Percentiles rank a stretch among this genome's conserved stretches.
Evolutionary conservation across 2,329 filamentous ascomycete species (phyloP).

Genomic region (Fusarium mangiferae): DNA sequence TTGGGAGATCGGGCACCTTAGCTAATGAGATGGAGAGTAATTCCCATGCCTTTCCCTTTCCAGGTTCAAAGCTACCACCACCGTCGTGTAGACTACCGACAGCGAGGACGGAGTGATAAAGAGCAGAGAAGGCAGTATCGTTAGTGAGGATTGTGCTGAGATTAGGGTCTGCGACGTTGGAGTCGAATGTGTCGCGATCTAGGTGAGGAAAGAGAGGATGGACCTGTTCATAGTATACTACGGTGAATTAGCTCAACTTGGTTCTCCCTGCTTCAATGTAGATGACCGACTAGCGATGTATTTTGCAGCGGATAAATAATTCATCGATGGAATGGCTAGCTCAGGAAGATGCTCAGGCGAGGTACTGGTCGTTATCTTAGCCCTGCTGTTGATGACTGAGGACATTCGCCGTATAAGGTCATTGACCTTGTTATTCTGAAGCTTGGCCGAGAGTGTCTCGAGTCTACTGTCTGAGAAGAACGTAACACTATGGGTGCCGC

Average conservation of each 20-base stretch:
- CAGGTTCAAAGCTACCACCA: slow-evolving; percentile 34
- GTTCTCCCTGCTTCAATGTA: rapidly evolving
- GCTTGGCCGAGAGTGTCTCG: slow-evolving; percentile 29
- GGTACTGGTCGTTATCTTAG: slow-evolving; percentile 26
- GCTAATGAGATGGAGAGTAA: slow-evolving; percentile 30
- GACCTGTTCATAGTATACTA: slow-evolving; percentile 37
- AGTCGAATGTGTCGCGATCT: slow-evolving; percentile 17
- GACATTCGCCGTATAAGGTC: slow-evolving; percentile 38
- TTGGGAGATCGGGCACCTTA: slow-evolving; percentile 8
- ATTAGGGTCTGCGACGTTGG: background rate
- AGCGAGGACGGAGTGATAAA: slow-evolving; percentile 34
- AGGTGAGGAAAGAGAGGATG: slow-evolving; percentile 36
- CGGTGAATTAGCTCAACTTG: rapidly evolving
- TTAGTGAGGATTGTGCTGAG: background rate
- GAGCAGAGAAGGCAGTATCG: slow-evolving; percentile 28
- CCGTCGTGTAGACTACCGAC: slow-evolving; percentile 31
- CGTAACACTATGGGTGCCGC: slow-evolving; percentile 34
- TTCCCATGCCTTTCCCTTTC: slow-evolving; percentile 35
- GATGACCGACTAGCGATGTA: slow-evolving; percentile 20
- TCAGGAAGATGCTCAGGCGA: background rate
- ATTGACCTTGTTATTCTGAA: slow-evolving; percentile 35
- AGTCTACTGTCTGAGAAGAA: slow-evolving; percentile 39
- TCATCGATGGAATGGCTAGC: background rate
- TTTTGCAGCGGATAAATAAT: background rate
- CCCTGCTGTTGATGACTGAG: slow-evolving; percentile 17